Base-by-base conservation (phyloP, 2,329 filamentous ascomycete species). In the Colletotrichum higginsianum region DNA sequence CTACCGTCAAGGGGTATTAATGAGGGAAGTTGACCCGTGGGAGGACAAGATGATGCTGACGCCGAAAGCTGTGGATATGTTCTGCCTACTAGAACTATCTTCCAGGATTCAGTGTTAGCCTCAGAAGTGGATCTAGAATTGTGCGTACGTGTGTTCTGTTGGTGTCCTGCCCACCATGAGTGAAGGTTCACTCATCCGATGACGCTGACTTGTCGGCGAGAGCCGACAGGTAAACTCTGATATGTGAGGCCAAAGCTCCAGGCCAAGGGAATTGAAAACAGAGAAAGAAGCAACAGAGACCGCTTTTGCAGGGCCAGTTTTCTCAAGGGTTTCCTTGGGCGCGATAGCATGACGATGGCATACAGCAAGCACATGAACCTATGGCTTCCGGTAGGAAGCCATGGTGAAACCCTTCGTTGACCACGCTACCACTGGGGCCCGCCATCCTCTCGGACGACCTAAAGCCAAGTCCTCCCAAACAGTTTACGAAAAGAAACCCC, bases 401-500 rank as follows among this genome's bases (percentile, higher is more conserved):
- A 71, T 71, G 68, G 68, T 71, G 68, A 71, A 71, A 71, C 68
- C 52, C 53, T 47, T 58, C 58, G 68, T 67, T 68, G 56, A 30
- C 52, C 16, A 50, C 44, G 67, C 46, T 66, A 71, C 46, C 21
- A 49, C 57, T 30, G 40, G 60, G 30, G 55, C 55, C 30, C 63
- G 49, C 67, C 56, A 57, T 58, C 7, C 21, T 56, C 58, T 49
- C 65, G 58, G 65, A 42, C 50, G 30, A 35, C 62, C 58, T 42
- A 49, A 52, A 58, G 66, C 47, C 40, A 63, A 42, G 21, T 44
- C 58, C 38, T 46, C 52, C 42, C 50, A 23, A 46, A 21, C 23
- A 61, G 46, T 40, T 56, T 56, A 26, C 49, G 42, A 53, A 26
- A 52, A 52, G 23, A n/a, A 15, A 15, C 53, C 21, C 64, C 23